Conservation (phyloP, 805 yeast genomes). For the Kuraishia molischiana region DNA sequence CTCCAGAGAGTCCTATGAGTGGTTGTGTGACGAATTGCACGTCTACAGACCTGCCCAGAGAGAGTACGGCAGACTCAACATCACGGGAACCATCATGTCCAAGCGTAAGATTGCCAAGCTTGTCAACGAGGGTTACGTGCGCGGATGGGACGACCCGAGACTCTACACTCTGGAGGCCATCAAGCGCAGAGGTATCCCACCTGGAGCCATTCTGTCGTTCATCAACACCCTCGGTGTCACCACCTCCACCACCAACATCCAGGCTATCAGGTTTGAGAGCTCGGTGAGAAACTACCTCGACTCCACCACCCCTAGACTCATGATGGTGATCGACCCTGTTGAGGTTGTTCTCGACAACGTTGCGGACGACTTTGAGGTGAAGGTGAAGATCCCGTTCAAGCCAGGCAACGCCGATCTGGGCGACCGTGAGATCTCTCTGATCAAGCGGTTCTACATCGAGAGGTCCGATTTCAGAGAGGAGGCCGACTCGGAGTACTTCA, state of each 20-base stretch:
- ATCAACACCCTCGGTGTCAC: slow-evolving; percentile 96
- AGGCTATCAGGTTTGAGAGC: slow-evolving; percentile 79
- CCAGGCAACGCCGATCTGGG: slow-evolving; percentile 78
- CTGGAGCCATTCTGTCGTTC: slow-evolving; percentile 91
- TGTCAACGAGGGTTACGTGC: slow-evolving; percentile 70
- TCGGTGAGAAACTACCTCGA: slow-evolving; percentile 84
- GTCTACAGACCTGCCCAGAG: slow-evolving; percentile 98
- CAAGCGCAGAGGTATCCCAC: slow-evolving; percentile 97
- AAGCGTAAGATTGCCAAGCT: slow-evolving; percentile 93
- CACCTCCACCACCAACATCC: slow-evolving; percentile 86
- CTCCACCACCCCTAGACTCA: slow-evolving; percentile 85
- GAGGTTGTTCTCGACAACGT: slow-evolving; percentile 77
- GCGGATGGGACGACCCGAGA: slow-evolving; percentile 99
- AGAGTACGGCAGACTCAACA: slow-evolving; percentile 93
- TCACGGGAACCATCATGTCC: slow-evolving; percentile 89
- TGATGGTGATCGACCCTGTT: slow-evolving; percentile 86
- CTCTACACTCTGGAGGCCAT: slow-evolving; percentile 90
- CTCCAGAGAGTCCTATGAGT: slow-evolving; percentile 92
- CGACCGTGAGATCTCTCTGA: slow-evolving; percentile 64
- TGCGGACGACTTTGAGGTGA: slow-evolving; percentile 61
- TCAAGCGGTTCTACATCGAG: slow-evolving; percentile 76
- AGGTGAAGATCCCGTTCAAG: slow-evolving; percentile 75
- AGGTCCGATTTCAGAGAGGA: slow-evolving; percentile 76
- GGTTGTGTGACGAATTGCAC: slow-evolving; percentile 93
- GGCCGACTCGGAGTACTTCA: slow-evolving; percentile 65